phyloP scores from a whole-genome alignment of 352 stramenopile species.

The Plasmopara muralis region DNA sequence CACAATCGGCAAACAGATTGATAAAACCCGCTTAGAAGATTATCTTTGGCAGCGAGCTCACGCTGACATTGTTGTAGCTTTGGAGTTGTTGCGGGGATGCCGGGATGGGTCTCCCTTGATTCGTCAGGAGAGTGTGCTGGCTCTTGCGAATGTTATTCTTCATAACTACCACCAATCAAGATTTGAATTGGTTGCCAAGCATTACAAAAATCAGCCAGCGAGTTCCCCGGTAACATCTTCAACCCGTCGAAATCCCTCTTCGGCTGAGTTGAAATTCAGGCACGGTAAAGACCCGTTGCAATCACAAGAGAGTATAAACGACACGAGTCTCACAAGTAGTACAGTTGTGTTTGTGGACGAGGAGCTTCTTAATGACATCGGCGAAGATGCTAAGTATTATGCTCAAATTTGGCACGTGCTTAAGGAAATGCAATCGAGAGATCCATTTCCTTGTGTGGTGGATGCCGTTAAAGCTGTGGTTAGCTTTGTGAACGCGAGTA shows the following conservation, averaged over 20 bases:
- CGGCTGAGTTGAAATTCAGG: constrained; percentile 7
- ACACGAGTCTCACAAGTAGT: constrained; percentile 9
- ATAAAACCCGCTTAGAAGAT: constrained; percentile 46
- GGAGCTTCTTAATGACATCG: constrained; percentile 36
- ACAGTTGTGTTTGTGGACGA: constrained; percentile 37
- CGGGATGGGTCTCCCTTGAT: constrained; percentile 82
- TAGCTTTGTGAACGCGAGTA: constrained; percentile 50
- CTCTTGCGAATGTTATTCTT: constrained; percentile 76
- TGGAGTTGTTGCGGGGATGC: constrained; percentile 58
- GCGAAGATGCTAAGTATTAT: constrained; percentile 76
- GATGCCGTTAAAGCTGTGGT: constrained; percentile 59
- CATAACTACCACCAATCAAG: constrained; percentile 81
- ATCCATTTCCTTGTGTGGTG: constrained; percentile 78
- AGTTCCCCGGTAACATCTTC: constrained; percentile 3
- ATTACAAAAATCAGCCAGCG: constrained; percentile 58
- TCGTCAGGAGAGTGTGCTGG: constrained; percentile 74
- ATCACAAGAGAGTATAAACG: constrained; percentile 9
- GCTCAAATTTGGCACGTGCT: constrained; percentile 79
- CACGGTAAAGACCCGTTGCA: constrained; percentile 10
- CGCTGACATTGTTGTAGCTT: constrained; percentile 62
- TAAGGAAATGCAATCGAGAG: constrained; percentile 76
- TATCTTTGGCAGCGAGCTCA: constrained; percentile 53
- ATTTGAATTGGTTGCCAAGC: constrained; percentile 79
- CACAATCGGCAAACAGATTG: constrained; percentile 39
- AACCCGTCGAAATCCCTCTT: constrained; percentile 2